Percentiles rank a stretch among this genome's conserved stretches.
Conservation (phyloP, 306 rosid species). For the Dryas octopetala region DNA sequence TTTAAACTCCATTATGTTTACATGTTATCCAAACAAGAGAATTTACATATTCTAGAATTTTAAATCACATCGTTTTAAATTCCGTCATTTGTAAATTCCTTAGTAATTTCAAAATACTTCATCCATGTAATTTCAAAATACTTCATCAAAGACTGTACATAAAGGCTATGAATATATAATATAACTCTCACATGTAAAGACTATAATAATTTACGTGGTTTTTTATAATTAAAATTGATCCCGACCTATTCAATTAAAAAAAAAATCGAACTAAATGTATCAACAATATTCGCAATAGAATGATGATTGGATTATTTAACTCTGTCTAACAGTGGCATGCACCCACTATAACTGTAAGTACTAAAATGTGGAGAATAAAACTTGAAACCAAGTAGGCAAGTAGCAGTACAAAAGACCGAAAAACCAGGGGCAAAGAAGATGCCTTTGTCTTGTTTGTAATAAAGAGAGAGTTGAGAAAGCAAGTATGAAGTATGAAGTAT, state of each 20-base stretch:
- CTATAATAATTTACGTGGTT: too few relatives aligned
- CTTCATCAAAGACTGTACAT: too few relatives aligned
- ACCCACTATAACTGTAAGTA: background rate
- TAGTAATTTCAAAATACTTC: too few relatives aligned
- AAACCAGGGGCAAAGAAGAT: constrained; percentile 7
- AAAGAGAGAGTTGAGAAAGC: background rate
- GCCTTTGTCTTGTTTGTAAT: background rate
- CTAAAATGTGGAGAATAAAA: too few relatives aligned
- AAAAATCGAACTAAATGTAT: background rate
- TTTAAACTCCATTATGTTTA: too few relatives aligned
- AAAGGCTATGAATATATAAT: too few relatives aligned
- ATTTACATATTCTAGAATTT: too few relatives aligned
- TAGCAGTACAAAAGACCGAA: background rate
- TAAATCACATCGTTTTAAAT: too few relatives aligned
- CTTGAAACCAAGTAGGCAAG: background rate
- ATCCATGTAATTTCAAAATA: too few relatives aligned
- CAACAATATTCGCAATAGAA: background rate
- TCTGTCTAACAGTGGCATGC: constrained; percentile 9
- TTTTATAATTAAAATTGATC: background rate
- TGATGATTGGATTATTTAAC: background rate
- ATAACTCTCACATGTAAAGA: too few relatives aligned
- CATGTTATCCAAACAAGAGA: too few relatives aligned
- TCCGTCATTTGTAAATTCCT: too few relatives aligned
- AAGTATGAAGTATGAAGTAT: background rate
- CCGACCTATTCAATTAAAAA: background rate